Evolutionary conservation across 257 asterid species (phyloP).

Genomic region (Solanum rostratum): DNA sequence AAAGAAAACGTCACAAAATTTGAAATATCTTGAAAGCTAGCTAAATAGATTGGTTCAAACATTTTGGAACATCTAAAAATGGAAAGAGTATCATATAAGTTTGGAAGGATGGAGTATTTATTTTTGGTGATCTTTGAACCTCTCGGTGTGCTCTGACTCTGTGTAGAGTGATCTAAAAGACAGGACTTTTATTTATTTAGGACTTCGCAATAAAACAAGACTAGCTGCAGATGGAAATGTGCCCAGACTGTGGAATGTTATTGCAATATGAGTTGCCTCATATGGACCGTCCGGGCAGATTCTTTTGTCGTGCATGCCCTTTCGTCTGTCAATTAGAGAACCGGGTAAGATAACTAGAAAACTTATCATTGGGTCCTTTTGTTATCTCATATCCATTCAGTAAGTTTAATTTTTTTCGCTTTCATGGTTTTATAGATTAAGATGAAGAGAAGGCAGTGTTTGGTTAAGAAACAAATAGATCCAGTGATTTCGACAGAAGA

Average conservation of each 20-base stretch:
- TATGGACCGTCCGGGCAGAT: conserved; percentile 39
- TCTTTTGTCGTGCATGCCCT: conserved; percentile 62
- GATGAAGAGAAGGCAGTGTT: conserved; percentile 37
- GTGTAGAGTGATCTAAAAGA: not conserved
- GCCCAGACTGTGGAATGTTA: conserved; percentile 60
- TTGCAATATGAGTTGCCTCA: conserved; percentile 52
- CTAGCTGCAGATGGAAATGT: conserved; percentile 47
- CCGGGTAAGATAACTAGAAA: conserved; percentile 22
- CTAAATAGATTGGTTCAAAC: not conserved
- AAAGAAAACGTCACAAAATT: not conserved
- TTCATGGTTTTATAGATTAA: conserved; percentile 32
- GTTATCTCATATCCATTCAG: not conserved
- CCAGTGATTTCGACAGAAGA: conserved; percentile 57
- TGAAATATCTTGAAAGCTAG: not conserved
- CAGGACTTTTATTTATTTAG: not conserved
- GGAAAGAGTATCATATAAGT: not conserved
- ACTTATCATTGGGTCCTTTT: not conserved
- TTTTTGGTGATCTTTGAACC: not conserved
- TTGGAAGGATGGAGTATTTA: not conserved
- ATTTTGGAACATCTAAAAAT: not conserved
- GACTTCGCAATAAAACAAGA: not conserved
- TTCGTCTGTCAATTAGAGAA: conserved; percentile 37
- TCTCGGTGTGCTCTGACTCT: not conserved
- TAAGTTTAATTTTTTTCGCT: not conserved
- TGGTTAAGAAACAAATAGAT: conserved; percentile 55